Base-by-base conservation (phyloP, 495 filamentous ascomycete genomes). In the Annulohypoxylon maeteangense region DNA sequence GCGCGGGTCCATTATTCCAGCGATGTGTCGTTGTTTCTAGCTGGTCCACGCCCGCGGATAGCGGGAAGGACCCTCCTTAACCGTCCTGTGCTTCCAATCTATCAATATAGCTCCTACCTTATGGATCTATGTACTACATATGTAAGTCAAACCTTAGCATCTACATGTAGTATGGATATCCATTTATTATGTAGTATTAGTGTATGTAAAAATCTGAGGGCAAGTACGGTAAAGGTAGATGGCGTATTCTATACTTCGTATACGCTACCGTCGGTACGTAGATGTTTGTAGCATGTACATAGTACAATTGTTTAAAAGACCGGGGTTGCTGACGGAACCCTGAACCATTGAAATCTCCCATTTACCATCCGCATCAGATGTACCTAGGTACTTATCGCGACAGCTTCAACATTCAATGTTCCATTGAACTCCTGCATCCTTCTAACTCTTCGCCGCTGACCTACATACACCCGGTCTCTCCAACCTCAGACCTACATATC, bases 11-110 rank as follows among this genome's bases (percentile, higher is more conserved):
- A 63, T 59, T 42, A 22, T 14, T 51, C 55, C 29, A 61, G 34
- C 36, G 61, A 69, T 58, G 61, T 25, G 29, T 53, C n/a, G 45
- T 54, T 57, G 27, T 60, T 61, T 72, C 25, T 72, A 61, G 70
- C 65, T 54, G 65, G 65, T 54, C 70, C 70, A 73, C 65, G 70
- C 29, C 70, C 70, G 70, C 70, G 70, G 70, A 73, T 62, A 69
- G 70, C 70, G 70, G 70, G 70, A 73, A 73, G 70, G 70, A 73
- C 70, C 70, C 65, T 73, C 65, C 38, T 68, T 25, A 66, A 65
- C 70, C 70, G 65, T 65, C 47, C 47, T 55, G 55, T 18, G 42
- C 31, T 59, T 73, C 34, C 48, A 34, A 47, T 32, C 61, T 65
- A 42, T 8, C 45, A 31, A 53, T 23, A 53, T 53, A 29, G 48